Percentiles rank a stretch among this genome's conserved stretches.
These are phyloP conservation scores for Psilocybe sp. DNA, from an alignment of 768 basidiomycete genomes.

Conservation along the genomic window DNA sequence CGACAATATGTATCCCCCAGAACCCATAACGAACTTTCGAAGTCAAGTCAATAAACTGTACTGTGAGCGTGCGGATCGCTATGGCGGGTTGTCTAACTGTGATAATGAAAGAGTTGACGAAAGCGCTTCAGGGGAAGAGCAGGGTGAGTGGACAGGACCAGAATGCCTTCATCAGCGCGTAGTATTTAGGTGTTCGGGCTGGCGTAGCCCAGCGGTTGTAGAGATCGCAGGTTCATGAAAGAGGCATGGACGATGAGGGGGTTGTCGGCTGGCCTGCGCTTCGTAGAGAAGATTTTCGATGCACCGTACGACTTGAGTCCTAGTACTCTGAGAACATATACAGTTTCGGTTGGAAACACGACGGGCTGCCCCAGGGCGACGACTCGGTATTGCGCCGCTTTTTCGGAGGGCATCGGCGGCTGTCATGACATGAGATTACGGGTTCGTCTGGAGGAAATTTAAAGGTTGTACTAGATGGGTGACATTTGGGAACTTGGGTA, in stretches of 20 bases:
- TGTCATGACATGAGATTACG: constrained; percentile 45
- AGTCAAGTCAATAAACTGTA: too few species aligned
- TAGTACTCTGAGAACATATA: constrained; percentile 91
- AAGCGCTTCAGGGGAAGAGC: constrained; percentile 74
- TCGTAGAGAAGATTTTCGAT: constrained; percentile 77
- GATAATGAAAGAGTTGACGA: constrained; percentile 63
- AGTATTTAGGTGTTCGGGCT: constrained; percentile 68
- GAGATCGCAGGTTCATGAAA: constrained; percentile 57
- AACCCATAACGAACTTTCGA: too few species aligned
- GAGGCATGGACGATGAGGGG: constrained; percentile 97
- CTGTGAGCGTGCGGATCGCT: constrained; percentile 89
- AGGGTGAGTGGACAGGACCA: constrained; percentile 96
- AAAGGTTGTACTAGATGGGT: constrained; percentile 59
- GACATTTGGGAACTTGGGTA: constrained; percentile 56
- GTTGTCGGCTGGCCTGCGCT: constrained; percentile 93
- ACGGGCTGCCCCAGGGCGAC: constrained; percentile 52
- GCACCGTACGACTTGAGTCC: constrained; percentile 68
- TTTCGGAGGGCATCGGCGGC: constrained; percentile 49
- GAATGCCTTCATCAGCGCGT: constrained; percentile 73
- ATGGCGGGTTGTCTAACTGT: constrained; percentile 80
- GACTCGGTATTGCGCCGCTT: constrained; percentile 57
- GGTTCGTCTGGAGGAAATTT: constrained; percentile 53
- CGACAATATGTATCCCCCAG: too few species aligned
- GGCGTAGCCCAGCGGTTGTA: constrained; percentile 66
- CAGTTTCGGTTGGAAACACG: constrained; percentile 96